These are phyloP conservation scores for Eleusine indica DNA, from an alignment of 176 grass and related monocot species.

Conservation along the genomic window DNA sequence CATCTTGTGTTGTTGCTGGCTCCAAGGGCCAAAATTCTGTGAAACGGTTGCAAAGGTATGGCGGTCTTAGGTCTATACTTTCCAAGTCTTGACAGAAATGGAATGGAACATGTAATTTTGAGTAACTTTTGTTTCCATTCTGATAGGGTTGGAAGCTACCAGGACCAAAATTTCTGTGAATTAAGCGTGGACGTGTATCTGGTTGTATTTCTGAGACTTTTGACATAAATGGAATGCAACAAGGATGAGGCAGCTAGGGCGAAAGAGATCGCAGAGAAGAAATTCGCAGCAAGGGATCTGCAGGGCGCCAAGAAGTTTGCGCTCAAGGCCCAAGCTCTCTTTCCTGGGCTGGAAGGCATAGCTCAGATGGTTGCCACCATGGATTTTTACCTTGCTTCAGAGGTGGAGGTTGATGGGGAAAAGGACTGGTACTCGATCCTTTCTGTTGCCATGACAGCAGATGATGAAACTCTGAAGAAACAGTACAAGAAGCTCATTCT, in stretches of 20 bases:
- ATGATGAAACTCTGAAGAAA: constrained; percentile 25
- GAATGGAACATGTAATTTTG: background rate
- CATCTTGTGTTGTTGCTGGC: background rate
- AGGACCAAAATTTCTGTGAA: background rate
- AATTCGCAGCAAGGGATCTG: constrained; percentile 20
- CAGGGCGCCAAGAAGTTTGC: constrained; percentile 41
- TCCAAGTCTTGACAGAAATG: background rate
- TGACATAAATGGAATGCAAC: constrained; percentile 43
- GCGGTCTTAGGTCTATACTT: background rate
- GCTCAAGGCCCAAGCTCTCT: constrained; percentile 31
- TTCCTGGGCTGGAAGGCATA: constrained; percentile 38
- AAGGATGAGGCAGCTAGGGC: constrained; percentile 43
- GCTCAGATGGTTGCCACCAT: constrained; percentile 37
- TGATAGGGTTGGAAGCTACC: constrained; percentile 3
- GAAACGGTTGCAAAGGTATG: background rate
- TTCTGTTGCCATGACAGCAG: background rate
- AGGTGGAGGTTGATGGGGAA: constrained; percentile 8
- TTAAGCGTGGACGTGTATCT: background rate
- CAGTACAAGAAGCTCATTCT: constrained; percentile 31
- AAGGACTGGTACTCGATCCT: constrained; percentile 41
- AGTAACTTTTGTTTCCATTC: constrained; percentile 23
- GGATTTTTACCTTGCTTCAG: constrained; percentile 35
- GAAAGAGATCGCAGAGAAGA: constrained; percentile 26
- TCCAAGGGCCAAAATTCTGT: background rate
- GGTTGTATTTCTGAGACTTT: background rate